These are phyloP conservation scores for Eimeria tenella DNA, from an alignment of 169 alveolate genomes.

Conservation along the genomic window DNA sequence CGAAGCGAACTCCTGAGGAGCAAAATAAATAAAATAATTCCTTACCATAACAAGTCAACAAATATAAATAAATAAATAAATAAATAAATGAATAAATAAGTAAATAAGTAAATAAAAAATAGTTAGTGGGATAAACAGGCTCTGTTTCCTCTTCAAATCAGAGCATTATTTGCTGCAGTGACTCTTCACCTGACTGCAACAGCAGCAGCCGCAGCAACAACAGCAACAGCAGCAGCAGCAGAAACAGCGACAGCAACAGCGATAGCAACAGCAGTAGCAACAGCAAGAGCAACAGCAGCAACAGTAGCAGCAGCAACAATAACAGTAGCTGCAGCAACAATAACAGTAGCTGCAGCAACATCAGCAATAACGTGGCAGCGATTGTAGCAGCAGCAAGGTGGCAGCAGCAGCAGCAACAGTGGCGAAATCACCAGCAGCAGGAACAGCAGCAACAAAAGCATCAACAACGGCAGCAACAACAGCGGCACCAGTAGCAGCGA, in stretches of 20 bases:
- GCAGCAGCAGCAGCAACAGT: background rate
- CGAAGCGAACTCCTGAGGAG: background rate
- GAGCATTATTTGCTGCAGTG: background rate
- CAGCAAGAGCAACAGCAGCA: too few species aligned
- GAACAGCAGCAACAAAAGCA: background rate
- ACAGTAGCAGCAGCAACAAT: too few species aligned
- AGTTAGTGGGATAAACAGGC: background rate
- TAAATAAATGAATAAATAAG: too few species aligned
- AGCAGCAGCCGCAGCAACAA: background rate
- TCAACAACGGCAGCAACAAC: background rate
- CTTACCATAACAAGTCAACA: too few species aligned
- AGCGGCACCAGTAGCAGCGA: background rate
- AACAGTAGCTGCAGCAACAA: too few species aligned
- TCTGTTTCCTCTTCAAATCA: background rate
- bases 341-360: too few species aligned
- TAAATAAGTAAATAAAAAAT: too few species aligned
- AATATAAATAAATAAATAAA: too few species aligned
- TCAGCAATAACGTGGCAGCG: background rate
- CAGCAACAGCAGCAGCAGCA: background rate
- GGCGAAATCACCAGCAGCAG: background rate
- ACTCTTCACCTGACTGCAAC: background rate
- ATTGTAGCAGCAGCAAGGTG: background rate
- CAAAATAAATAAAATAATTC: background rate
- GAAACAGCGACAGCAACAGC: too few species aligned
- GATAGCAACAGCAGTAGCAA: too few species aligned